Evolutionary conservation across 371 early-diverging fungal genomes (phyloP).

Genomic region (Dichotomocladium elegans): DNA sequence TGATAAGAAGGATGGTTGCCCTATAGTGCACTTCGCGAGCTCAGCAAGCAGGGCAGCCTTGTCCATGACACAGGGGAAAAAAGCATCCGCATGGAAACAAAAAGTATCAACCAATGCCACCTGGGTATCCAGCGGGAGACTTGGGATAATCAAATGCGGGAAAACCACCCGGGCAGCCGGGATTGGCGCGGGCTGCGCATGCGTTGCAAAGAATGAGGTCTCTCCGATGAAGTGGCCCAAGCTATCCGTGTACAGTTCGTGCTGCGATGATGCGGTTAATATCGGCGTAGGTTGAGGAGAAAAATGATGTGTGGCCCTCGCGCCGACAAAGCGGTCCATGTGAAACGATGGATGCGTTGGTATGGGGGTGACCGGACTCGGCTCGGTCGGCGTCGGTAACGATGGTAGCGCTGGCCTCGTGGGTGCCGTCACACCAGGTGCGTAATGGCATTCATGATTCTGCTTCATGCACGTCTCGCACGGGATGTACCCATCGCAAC

Average conservation of each 20-base stretch:
- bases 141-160: neutral
- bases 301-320: neutral
- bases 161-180: neutral
- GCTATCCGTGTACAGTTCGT: neutral
- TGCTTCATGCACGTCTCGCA: slow-evolving; percentile 3
- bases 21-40: slow-evolving; percentile 5
- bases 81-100: slow-evolving; percentile 49
- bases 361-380: neutral
- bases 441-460: slow-evolving; percentile 7
- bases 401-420: neutral
- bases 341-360: neutral
- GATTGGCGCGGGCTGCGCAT: neutral
- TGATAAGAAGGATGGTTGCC: slow-evolving; percentile 19
- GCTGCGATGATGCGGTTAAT: slow-evolving; percentile 1
- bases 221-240: slow-evolving; percentile 8
- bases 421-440: slow-evolving; percentile 7
- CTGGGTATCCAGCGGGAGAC: slow-evolving; percentile 14
- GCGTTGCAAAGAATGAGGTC: slow-evolving; percentile 2
- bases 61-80: slow-evolving; percentile 46
- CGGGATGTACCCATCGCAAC: slow-evolving; percentile 16
- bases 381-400: slow-evolving; percentile 4
- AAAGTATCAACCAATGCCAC: slow-evolving; percentile 46
- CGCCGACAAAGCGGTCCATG: neutral
- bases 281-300: neutral
- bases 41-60: slow-evolving; percentile 24